Conservation (phyloP, 345 rosid genomes). For the Euphorbia lathyris region DNA sequence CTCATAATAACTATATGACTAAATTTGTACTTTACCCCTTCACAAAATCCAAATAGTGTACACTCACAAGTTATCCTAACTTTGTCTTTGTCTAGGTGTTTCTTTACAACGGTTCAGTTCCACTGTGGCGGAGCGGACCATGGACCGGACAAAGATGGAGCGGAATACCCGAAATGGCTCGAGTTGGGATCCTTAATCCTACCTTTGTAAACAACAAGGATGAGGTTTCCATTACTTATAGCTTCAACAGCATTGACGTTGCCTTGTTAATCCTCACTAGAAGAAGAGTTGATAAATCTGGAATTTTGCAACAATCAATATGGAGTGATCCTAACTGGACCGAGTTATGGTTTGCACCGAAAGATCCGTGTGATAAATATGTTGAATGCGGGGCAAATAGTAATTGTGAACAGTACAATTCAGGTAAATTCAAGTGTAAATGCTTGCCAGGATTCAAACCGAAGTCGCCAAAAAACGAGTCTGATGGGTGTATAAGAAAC, state of each 20-base stretch:
- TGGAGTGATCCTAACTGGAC: conserved; percentile 54
- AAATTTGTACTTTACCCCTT: too few relatives aligned
- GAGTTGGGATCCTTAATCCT: conserved; percentile 11
- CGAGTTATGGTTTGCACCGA: conserved; percentile 49
- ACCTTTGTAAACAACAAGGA: conserved; percentile 25
- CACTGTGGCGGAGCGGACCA: conserved; percentile 52
- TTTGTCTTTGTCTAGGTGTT: too few relatives aligned
- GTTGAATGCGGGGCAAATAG: conserved; percentile 55
- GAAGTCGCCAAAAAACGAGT: conserved; percentile 16
- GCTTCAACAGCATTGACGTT: neutral
- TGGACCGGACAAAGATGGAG: conserved; percentile 68
- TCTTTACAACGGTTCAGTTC: conserved; percentile 28
- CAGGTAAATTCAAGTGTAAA: conserved; percentile 43
- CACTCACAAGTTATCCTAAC: too few relatives aligned
- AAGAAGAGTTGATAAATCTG: conserved; percentile 51
- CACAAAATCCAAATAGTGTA: too few relatives aligned
- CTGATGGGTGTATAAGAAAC: conserved; percentile 50
- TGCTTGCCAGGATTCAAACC: conserved; percentile 78
- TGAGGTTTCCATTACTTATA: conserved; percentile 38
- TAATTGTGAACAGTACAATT: conserved; percentile 42
- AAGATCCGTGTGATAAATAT: conserved; percentile 62
- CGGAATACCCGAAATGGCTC: conserved; percentile 64
- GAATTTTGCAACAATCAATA: conserved; percentile 36
- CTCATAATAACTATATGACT: too few relatives aligned
- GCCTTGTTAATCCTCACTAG: conserved; percentile 33